These are phyloP conservation scores for Pelargonium fulgidum DNA, from an alignment of 441 rosid species.

Conservation along the genomic window DNA sequence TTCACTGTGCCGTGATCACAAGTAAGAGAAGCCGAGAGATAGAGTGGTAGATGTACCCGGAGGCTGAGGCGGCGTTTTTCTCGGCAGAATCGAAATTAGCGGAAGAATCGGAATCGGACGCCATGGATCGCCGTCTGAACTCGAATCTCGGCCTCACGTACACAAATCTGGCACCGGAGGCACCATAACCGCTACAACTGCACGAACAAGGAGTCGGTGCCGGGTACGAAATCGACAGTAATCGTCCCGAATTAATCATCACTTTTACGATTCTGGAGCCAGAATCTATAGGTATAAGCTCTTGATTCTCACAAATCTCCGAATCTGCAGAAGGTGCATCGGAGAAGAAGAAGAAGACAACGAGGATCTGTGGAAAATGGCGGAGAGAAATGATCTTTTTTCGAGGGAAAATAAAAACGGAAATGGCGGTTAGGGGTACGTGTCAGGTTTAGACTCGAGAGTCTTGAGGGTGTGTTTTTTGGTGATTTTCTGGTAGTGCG, in stretches of 20 bases:
- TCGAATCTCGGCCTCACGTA: constrained; percentile 22
- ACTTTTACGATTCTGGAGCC: background rate
- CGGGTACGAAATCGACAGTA: constrained; percentile 48
- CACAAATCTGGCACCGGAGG: constrained; percentile 19
- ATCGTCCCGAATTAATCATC: constrained; percentile 54
- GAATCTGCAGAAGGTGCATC: background rate
- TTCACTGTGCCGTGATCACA: background rate
- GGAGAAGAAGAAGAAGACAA: too few relatives aligned
- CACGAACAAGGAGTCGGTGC: constrained; percentile 24
- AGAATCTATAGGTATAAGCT: background rate
- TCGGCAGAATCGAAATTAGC: constrained; percentile 54
- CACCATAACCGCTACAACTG: constrained; percentile 9
- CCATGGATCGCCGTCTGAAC: constrained; percentile 47
- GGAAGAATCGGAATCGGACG: constrained; percentile 51
- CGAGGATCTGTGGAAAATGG: background rate
- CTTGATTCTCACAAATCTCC: background rate
- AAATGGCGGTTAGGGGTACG: background rate
- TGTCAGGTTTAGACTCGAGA: background rate
- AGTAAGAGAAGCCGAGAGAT: background rate
- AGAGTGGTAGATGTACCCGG: constrained; percentile 30
- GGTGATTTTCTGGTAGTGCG: too few relatives aligned
- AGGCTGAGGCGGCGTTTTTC: constrained; percentile 25
- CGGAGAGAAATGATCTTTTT: background rate
- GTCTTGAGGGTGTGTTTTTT: too few relatives aligned
- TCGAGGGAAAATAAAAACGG: background rate